phyloP scores from a whole-genome alignment of 345 rosid genomes.

The Pistacia vera region DNA sequence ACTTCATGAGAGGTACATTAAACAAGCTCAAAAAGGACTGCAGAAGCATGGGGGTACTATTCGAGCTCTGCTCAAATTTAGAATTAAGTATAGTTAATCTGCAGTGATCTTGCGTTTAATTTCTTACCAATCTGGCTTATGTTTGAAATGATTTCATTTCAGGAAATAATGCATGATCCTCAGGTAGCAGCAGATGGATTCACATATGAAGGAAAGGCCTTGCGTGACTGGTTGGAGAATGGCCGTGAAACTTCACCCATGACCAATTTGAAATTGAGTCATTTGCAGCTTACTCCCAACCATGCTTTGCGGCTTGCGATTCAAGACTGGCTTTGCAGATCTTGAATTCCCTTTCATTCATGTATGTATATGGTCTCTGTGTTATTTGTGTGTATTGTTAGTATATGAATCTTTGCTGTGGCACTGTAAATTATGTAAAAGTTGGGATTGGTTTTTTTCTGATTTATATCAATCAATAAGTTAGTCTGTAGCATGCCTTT shows the following conservation, averaged over 20 bases:
- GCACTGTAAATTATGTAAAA: constrained; percentile 11
- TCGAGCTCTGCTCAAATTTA: neutral
- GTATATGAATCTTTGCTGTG: neutral
- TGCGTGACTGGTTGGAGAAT: constrained; percentile 60
- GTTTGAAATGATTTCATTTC: constrained; percentile 18
- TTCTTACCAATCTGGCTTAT: neutral
- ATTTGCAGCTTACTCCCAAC: constrained; percentile 66
- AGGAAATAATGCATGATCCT: constrained; percentile 86
- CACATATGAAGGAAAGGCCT: constrained; percentile 69
- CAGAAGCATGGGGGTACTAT: neutral
- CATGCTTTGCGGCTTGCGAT: constrained; percentile 60
- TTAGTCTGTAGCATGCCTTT: neutral
- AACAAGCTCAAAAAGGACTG: neutral
- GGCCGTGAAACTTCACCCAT: constrained; percentile 69
- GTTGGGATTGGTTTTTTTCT: neutral
- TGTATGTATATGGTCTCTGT: neutral
- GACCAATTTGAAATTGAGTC: constrained; percentile 63
- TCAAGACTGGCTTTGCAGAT: constrained; percentile 78
- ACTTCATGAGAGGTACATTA: too few relatives aligned
- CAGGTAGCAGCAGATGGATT: constrained; percentile 82
- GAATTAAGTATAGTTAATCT: neutral
- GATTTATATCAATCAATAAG: neutral
- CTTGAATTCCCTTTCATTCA: constrained; percentile 24
- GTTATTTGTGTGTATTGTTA: neutral
- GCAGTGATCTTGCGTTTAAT: neutral